phyloP scores from a whole-genome alignment of 2,329 filamentous ascomycete genomes.

The Botryotinia calthae region DNA sequence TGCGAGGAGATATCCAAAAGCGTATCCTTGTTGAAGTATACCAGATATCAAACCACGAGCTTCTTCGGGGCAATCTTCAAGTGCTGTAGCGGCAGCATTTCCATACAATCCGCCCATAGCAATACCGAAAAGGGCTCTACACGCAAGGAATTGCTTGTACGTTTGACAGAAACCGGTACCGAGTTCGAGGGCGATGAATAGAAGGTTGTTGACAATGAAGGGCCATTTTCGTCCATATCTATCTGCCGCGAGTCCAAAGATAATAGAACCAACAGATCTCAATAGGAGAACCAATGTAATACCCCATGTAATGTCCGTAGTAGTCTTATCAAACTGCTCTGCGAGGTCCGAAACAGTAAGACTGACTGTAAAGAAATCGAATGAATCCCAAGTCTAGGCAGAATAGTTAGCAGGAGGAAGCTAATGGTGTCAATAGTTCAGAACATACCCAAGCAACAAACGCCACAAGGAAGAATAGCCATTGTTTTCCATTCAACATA shows the following conservation, averaged over 20 bases:
- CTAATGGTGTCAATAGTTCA: neutral
- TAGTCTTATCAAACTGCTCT: slow-evolving; percentile 55
- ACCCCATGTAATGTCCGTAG: slow-evolving; percentile 67
- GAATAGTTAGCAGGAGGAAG: neutral
- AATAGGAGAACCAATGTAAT: slow-evolving; percentile 75
- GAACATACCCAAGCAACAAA: slow-evolving; percentile 61
- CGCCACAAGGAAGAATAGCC: slow-evolving; percentile 74
- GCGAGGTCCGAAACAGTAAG: slow-evolving; percentile 74
- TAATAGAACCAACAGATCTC: slow-evolving; percentile 69
- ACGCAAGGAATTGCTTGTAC: slow-evolving; percentile 66
- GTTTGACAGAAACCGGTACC: slow-evolving; percentile 74
- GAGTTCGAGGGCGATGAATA: slow-evolving; percentile 67
- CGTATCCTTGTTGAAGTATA: slow-evolving; percentile 79
- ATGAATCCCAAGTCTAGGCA: slow-evolving; percentile 65
- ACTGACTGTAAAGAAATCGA: slow-evolving; percentile 78
- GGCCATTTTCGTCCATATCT: slow-evolving; percentile 80
- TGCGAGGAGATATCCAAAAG: slow-evolving; percentile 75
- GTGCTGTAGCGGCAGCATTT: slow-evolving; percentile 73
- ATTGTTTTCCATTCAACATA: slow-evolving; percentile 62
- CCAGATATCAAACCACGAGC: slow-evolving; percentile 77
- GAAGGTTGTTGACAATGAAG: slow-evolving; percentile 71
- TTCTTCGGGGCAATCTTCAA: slow-evolving; percentile 54
- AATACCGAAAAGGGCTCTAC: slow-evolving; percentile 71
- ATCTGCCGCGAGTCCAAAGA: slow-evolving; percentile 76
- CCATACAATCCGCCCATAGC: slow-evolving; percentile 82